These are phyloP conservation scores for Dentipellis sp. DNA, from an alignment of 768 basidiomycete species.

Conservation along the genomic window DNA sequence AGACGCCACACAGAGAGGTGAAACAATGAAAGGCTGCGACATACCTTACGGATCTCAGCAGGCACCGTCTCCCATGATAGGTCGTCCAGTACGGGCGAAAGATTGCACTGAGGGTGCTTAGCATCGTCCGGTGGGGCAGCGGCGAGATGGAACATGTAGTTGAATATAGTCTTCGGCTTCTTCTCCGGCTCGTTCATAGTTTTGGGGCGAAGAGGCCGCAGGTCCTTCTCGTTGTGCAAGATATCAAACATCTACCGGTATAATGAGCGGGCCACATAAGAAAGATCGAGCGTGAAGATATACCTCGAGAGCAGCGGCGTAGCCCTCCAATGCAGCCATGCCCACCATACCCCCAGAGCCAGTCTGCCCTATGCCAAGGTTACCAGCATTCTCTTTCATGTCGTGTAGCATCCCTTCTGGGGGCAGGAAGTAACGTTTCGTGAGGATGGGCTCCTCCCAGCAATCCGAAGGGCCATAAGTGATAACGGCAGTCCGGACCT, in stretches of 20 bases:
- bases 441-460: constrained; percentile 11
- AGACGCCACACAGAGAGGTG: neutral
- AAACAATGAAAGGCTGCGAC: neutral
- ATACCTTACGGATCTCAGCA: constrained; percentile 11
- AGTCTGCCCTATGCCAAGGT: constrained; percentile 13
- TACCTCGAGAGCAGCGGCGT: constrained; percentile 14
- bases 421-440: constrained; percentile 14
- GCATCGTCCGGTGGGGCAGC: constrained; percentile 13
- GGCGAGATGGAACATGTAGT: constrained; percentile 13
- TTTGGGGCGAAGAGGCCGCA: constrained; percentile 6
- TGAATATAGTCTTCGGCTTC: constrained; percentile 4
- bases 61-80: constrained; percentile 11
- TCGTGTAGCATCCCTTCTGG: constrained; percentile 2
- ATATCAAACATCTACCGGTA: constrained; percentile 11
- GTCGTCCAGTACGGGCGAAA: constrained; percentile 6
- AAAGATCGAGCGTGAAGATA: neutral
- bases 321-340: constrained; percentile 14
- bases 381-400: constrained; percentile 10
- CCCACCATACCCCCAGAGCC: constrained; percentile 9
- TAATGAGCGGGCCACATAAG: neutral
- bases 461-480: constrained; percentile 16
- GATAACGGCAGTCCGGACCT: constrained; percentile 15
- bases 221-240: constrained; percentile 6
- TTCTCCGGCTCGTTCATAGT: constrained; percentile 4
- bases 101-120: constrained; percentile 7